Evolutionary conservation across 495 filamentous ascomycete genomes (phyloP), one percentile per base, ranked within the genome.

Genomic region (Penicillium dipodomyicola): DNA sequence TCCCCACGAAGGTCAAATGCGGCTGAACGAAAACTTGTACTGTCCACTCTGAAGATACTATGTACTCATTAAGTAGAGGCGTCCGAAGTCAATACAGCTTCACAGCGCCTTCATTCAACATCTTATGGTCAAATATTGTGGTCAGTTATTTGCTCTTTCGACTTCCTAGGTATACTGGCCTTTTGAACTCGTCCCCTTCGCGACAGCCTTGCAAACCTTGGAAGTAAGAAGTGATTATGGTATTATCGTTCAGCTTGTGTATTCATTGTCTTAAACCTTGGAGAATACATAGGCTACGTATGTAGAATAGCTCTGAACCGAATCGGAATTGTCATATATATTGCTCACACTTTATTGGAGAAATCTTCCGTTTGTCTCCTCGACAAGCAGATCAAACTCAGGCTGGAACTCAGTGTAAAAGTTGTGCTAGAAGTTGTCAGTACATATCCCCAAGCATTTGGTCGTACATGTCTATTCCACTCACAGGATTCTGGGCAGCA

Each of bases 351-450:
- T 57, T 17, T 60, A 77, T 55, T 70, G 64, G 30, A 78, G 51
- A 29, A 78, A 68, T 15, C 68, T 57, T 44, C 75, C 73, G 54
- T 78, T 75, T 27, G 61, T 73, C 58, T 78, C 75, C 55, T 76
- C 75, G 33, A 78, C 71, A n/a, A 76, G 59, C 55, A 76, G 57
- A 15, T 78, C 73, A 56, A 65, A 78, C 47, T 78, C 75, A 3
- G 75, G 73, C 61, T 78, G 75, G 49, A 78, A 78, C 48, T 78
- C 75, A 4, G 67, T 74, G 49, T 75, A 78, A 20, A 76, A 70
- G 47, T 78, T 74, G 50, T 78, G 73, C 75, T 78, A 27, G 15
- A 45, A 14, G 5, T 10, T 4, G 22, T 65, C 25, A 70, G 54
- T 25, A 33, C 12, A 23, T 25, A 27, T 14, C 20, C 8, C 33